phyloP scores from a whole-genome alignment of 2,329 filamentous ascomycete genomes.

The Botryotinia globosa region DNA sequence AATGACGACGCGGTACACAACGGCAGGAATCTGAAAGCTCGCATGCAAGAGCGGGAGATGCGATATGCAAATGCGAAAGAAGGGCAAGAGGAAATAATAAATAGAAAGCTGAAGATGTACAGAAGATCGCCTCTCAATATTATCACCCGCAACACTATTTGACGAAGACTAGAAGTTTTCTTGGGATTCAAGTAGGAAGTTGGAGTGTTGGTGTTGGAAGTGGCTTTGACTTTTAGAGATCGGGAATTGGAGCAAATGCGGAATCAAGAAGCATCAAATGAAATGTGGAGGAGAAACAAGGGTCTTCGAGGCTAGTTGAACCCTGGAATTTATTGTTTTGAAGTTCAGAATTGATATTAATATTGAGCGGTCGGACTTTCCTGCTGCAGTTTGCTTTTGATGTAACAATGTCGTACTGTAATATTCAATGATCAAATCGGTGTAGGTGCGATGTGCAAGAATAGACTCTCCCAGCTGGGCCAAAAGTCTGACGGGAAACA shows the following conservation, averaged over 20 bases:
- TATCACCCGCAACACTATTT: background rate
- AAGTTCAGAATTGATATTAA: background rate
- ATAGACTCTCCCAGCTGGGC: background rate
- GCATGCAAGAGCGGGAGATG: background rate
- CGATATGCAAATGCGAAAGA: background rate
- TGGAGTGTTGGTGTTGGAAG: constrained; percentile 6
- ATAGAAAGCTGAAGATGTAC: background rate
- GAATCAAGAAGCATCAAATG: background rate
- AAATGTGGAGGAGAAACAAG: constrained; percentile 15
- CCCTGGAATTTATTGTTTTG: background rate
- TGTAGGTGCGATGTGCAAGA: background rate
- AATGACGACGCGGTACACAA: constrained; percentile 3
- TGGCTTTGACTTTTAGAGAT: background rate
- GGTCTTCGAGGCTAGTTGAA: constrained; percentile 3
- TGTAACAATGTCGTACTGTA: background rate
- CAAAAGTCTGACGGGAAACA: background rate
- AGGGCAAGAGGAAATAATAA: background rate
- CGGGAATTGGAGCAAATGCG: background rate
- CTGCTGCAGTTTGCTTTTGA: constrained; percentile 1
- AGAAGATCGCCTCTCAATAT: background rate
- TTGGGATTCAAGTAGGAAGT: background rate
- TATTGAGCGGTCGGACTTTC: constrained; percentile 6
- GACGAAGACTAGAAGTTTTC: background rate
- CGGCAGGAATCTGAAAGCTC: background rate
- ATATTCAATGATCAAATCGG: background rate